Base-by-base conservation (phyloP, 75 land plant genomes). In the Isoetes taiwanensis region DNA sequence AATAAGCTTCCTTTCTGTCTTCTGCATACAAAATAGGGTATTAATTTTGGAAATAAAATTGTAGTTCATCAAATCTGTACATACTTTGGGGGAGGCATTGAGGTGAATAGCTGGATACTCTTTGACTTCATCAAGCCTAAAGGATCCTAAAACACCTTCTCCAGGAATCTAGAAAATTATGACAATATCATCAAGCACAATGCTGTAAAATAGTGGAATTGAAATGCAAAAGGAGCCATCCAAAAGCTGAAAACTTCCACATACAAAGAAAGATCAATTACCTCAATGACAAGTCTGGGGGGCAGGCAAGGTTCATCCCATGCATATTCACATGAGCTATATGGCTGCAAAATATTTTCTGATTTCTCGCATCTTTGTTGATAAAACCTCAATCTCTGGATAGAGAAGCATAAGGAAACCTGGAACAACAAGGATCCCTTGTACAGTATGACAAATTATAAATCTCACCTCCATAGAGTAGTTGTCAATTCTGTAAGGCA, bases 251-350 rank as follows among this genome's bases (percentile, higher is more conserved):
- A 59, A 57, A 57, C 8, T 4, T 11, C n/a, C 20, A 34, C 30
- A 52, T 16, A 28, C 30, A 61, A 5, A 28, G 28, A 1, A 29
- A 33, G 43, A 30, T 27, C 29, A 6, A 32, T 28, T 69, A 88
- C 99, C 86, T 93, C 99, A 64, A 93, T 50, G 37, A 69, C 67
- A 31, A 93, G 82, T 28, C 81, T 89, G 56, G 80, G 90, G 34
- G 96, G 99, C 6, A 67, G 81, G 62, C 78, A 88, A 26, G 99
- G 99, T 60, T 93, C 99, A 78, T 93, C 99, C 99, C 99, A 93
- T 29, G 86, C 83, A 75, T 93, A 93, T 21, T 74, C 64, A 56
- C 78, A 84, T 28, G 93, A 84, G 28, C 81, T 72, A 57, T 93
- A 88, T n/a, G 96, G 61, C 34, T 84, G 74, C 30, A 93, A 61